Evolutionary conservation across 108 stramenopile species (phyloP), one percentile per base, ranked within the genome.

Genomic region (Nitzschia palea): DNA sequence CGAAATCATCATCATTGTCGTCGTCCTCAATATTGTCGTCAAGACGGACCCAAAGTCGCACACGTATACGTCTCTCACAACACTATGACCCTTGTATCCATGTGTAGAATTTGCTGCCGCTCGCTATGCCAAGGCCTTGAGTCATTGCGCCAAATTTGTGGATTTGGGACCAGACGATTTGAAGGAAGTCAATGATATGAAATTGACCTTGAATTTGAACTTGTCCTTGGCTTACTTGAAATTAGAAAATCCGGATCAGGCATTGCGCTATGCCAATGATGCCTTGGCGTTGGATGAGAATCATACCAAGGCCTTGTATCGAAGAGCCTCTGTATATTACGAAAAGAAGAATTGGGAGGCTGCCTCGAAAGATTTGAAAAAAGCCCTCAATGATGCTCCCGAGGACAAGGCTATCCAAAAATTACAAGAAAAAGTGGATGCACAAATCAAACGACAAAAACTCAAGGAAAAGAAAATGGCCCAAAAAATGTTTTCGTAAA

Each of bases 401-500:
- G 79, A 84, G 2, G 83, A 84, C 43, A 84, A 80, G 65, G 82
- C 82, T 18, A 62, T 80, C 22, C 69, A 78, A 44, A 84, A 84
- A 37, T 54, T 84, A 2, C 57, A 34, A 55, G 59, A 58, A 18
- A 54, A 64, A 48, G 61, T 84, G 15, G 79, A 84, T 37, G 54
- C 76, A 54, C 79, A 84, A 64, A 43, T 80, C 35, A 54, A 68
- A 23, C 58, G 74, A 55, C 78, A 84, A 54, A 84, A 84, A 59
- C 45, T 36, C 29, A 80, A 80, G 65, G 75, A 84, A 62, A 80
- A 78, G 77, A 80, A 77, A 52, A 80, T 84, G 80, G 79, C 83
- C 9, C 69, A 78, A 52, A 84, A 84, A 40, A 84, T 84, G 83
- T 84, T 84, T 71, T n/a, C n/a, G n/a, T n/a, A n/a, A n/a, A n/a